A percentile compares a stretch with the other conserved stretches of the same genome.
Conservation (phyloP, 163 green algal species). For the Scenedesmus sp. region DNA sequence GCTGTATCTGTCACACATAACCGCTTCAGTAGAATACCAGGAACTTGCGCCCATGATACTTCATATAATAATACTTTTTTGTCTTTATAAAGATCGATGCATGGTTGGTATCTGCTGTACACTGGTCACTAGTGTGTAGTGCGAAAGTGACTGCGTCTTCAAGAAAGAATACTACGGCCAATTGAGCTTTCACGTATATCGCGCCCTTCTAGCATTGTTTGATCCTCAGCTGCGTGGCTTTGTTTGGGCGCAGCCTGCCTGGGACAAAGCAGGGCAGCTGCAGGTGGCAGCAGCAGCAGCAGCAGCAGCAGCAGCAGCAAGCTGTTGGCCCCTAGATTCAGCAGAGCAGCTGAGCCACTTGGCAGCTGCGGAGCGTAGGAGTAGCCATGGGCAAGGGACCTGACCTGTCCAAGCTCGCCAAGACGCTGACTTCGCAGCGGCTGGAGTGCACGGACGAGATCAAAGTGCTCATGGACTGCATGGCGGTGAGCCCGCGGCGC, state of each 20-base stretch:
- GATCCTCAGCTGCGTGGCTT: neutral
- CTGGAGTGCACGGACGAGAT: slow-evolving; percentile 55
- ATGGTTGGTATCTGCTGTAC: too few species aligned
- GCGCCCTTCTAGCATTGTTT: neutral
- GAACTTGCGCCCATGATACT: too few species aligned
- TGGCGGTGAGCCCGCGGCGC: slow-evolving; percentile 41
- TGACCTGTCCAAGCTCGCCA: slow-evolving; percentile 50
- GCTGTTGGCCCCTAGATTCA: neutral
- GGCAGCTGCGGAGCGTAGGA: neutral
- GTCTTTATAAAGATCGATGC: too few species aligned
- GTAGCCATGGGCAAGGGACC: slow-evolving; percentile 26
- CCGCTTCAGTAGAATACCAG: neutral
- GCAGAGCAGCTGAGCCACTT: neutral
- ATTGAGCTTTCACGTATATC: neutral
- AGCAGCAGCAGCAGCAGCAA: too few species aligned
- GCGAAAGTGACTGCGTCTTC: neutral
- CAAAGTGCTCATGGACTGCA: slow-evolving; percentile 53
- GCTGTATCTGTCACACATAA: neutral
- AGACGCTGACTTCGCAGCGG: slow-evolving; percentile 53
- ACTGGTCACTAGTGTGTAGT: neutral
- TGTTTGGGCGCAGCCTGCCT: neutral
- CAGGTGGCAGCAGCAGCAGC: neutral
- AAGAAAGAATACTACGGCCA: neutral
- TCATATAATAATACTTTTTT: too few species aligned
- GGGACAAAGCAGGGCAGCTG: neutral